These are phyloP conservation scores for Galeopsis tetrahit DNA, from an alignment of 257 asterid genomes.

Conservation along the genomic window DNA sequence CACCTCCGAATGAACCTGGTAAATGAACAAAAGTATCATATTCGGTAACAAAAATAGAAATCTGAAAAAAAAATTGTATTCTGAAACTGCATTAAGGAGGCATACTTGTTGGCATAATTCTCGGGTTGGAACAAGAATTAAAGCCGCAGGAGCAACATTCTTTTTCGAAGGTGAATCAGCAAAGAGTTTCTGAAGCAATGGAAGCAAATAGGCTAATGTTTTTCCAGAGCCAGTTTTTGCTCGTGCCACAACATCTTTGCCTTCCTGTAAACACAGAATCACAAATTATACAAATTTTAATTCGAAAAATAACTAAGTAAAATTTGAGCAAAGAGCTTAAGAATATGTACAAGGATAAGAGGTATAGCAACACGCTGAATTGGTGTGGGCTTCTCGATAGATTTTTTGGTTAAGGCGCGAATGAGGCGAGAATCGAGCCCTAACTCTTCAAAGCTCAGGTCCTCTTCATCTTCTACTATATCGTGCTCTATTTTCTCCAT, in stretches of 20 bases:
- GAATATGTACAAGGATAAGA: constrained; percentile 60
- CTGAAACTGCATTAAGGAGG: not conserved
- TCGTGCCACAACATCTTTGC: constrained; percentile 94
- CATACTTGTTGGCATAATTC: constrained; percentile 90
- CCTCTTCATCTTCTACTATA: constrained; percentile 45
- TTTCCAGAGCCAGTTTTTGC: constrained; percentile 99
- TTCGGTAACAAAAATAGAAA: not conserved
- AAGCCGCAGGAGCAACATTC: constrained; percentile 65
- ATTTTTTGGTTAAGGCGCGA: constrained; percentile 73
- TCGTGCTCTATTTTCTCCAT: constrained; percentile 26
- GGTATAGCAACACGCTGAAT: constrained; percentile 86
- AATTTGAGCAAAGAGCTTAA: constrained; percentile 11
- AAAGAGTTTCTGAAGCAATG: constrained; percentile 88
- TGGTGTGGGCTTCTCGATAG: constrained; percentile 78
- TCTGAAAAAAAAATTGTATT: not conserved
- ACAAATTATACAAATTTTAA: not conserved
- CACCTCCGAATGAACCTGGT: constrained; percentile 74
- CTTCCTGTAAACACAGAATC: constrained; percentile 57
- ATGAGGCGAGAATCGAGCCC: constrained; percentile 87
- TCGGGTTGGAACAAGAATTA: constrained; percentile 89
- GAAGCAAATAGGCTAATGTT: constrained; percentile 87
- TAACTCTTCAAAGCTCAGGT: constrained; percentile 67
- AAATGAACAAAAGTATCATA: constrained; percentile 12
- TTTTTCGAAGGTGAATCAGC: constrained; percentile 53
- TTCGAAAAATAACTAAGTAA: not conserved